Conservation (phyloP, 768 basidiomycete genomes). For the Suillus discolor region DNA sequence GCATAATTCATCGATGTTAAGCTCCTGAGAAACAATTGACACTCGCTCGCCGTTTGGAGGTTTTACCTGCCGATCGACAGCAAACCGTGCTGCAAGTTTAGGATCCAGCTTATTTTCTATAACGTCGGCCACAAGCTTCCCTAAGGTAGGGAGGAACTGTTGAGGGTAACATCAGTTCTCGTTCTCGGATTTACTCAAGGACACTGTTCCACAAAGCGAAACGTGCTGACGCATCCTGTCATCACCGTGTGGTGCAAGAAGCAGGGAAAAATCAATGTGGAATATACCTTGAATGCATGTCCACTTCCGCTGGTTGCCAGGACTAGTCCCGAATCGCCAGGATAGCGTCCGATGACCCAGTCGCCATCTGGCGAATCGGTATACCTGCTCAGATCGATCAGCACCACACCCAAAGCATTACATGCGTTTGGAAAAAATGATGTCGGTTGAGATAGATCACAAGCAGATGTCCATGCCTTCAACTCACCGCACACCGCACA, state of each 20-base stretch:
- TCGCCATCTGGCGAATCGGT: slow-evolving; percentile 84
- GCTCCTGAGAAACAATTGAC: slow-evolving; percentile 30
- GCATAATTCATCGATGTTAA: slow-evolving; percentile 54
- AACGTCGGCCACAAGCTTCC: slow-evolving; percentile 71
- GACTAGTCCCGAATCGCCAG: slow-evolving; percentile 58
- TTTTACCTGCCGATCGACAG: slow-evolving; percentile 48
- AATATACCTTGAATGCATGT: slow-evolving; percentile 78
- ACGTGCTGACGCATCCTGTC: neutral
- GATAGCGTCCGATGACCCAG: slow-evolving; percentile 85
- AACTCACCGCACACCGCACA: neutral
- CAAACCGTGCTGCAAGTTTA: slow-evolving; percentile 59
- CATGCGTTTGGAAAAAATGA: neutral
- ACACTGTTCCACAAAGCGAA: neutral
- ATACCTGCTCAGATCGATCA: slow-evolving; percentile 58
- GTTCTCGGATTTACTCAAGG: neutral
- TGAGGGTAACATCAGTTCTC: neutral
- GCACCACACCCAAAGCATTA: neutral
- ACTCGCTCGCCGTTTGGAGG: slow-evolving; percentile 21
- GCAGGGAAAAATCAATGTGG: neutral
- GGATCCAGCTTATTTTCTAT: slow-evolving; percentile 65
- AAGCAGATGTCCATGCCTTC: neutral
- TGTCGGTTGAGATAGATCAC: neutral
- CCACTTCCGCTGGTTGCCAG: slow-evolving; percentile 90
- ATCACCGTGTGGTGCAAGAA: neutral
- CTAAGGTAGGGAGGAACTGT: slow-evolving; percentile 90